A percentile compares a stretch with the other conserved stretches of the same genome.
Evolutionary conservation across 2,329 filamentous ascomycete species (phyloP).

Genomic region (Xylariaceae sp.): DNA sequence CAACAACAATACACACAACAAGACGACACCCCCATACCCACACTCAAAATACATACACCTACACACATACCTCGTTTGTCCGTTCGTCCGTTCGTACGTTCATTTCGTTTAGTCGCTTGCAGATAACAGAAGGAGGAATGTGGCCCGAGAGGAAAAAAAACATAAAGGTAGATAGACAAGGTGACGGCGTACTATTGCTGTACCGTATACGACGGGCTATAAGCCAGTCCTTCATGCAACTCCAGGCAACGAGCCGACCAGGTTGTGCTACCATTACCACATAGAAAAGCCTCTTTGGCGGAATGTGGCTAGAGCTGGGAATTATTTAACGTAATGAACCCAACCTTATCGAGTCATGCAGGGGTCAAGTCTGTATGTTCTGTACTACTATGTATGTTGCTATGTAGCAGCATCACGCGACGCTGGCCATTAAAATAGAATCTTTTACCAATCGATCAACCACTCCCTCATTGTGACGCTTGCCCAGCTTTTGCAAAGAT

Average conservation of each 20-base stretch:
- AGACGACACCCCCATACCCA: too few relatives aligned
- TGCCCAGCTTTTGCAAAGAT: constrained; percentile 1
- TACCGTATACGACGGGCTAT: constrained; percentile 23
- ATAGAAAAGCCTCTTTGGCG: constrained; percentile 49
- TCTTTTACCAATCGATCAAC: constrained; percentile 19
- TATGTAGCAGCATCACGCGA: too few relatives aligned
- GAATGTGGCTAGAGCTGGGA: constrained; percentile 44
- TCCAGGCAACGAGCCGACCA: constrained; percentile 27
- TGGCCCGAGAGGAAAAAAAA: constrained; percentile 7
- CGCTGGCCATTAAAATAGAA: not conserved
- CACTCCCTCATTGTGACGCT: constrained; percentile 17
- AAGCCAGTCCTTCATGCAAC: constrained; percentile 30
- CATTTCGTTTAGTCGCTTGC: too few relatives aligned
- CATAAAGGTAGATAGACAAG: too few relatives aligned
- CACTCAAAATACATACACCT: too few relatives aligned
- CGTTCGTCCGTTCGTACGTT: constrained; percentile 10
- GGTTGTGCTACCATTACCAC: constrained; percentile 52
- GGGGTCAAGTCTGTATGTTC: constrained; percentile 19
- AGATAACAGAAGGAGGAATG: constrained; percentile 17
- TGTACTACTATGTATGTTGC: not conserved
- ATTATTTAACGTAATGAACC: constrained; percentile 57
- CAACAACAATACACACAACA: not conserved
- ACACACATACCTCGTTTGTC: too few relatives aligned
- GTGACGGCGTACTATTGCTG: constrained; percentile 11
- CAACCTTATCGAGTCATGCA: constrained; percentile 41